These are phyloP conservation scores for Fraxinus quadrangulata DNA, from an alignment of 257 asterid genomes.

Conservation along the genomic window DNA sequence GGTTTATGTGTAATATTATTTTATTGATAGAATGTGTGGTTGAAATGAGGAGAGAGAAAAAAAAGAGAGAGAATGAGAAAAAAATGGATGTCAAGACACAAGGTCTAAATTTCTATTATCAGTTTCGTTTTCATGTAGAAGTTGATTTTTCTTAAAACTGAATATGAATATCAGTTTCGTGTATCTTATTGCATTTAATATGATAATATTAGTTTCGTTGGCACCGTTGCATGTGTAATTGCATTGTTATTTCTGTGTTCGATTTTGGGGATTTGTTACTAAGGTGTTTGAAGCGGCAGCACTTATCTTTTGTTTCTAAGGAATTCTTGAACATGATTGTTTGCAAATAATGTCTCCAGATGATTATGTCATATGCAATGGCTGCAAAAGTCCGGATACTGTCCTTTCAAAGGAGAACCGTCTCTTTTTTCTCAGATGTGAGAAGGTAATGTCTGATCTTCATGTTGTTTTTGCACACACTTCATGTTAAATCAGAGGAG, in stretches of 20 bases:
- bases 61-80: too few relatives aligned
- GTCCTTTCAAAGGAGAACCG: slow-evolving; percentile 88
- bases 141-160: not conserved
- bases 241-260: not conserved
- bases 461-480: not conserved
- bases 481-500: not conserved
- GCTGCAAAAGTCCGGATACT: slow-evolving; percentile 97
- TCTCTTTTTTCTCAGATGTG: slow-evolving; percentile 92
- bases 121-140: not conserved
- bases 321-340: slow-evolving; percentile 4
- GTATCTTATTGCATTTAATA: too few relatives aligned
- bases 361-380: slow-evolving; percentile 94
- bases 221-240: not conserved
- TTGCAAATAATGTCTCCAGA: slow-evolving; percentile 42
- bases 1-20: too few relatives aligned
- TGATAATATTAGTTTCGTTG: not conserved
- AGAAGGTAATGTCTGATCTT: slow-evolving; percentile 52
- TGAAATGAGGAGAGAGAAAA: too few relatives aligned
- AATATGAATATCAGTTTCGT: too few relatives aligned
- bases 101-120: not conserved
- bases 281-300: not conserved
- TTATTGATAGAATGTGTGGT: too few relatives aligned
- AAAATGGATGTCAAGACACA: too few relatives aligned
- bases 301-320: not conserved
- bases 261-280: not conserved